phyloP scores from a whole-genome alignment of 139 green algal genomes.

The Coelastrella sp. region DNA sequence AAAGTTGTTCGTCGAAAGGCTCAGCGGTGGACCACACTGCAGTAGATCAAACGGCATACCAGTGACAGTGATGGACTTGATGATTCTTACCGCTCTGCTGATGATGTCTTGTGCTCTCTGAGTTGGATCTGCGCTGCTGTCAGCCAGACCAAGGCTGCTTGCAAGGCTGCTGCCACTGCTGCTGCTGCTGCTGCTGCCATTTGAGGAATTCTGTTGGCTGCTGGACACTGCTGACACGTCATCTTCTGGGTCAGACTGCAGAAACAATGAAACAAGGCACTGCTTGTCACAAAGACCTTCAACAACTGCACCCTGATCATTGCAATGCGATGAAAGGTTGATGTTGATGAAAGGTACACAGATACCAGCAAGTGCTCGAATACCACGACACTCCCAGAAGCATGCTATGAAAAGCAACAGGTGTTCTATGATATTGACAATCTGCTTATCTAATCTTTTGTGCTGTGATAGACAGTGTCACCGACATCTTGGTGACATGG shows the following conservation, averaged over 20 bases:
- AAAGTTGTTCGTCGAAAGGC: too few relatives aligned
- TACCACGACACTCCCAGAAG: too few relatives aligned
- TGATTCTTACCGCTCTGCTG: slow-evolving; percentile 51
- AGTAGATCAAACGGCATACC: neutral
- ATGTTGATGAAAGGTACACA: too few relatives aligned
- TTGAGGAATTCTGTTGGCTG: neutral
- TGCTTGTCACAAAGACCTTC: neutral
- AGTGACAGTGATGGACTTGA: neutral
- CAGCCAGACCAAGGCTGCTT: neutral
- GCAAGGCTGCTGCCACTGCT: slow-evolving; percentile 41
- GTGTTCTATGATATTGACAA: neutral
- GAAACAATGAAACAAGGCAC: neutral
- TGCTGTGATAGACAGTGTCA: too few relatives aligned
- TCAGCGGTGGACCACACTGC: neutral
- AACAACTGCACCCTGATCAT: too few relatives aligned
- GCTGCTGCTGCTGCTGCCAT: slow-evolving; percentile 21
- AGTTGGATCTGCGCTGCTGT: slow-evolving; percentile 16
- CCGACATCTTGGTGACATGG: neutral
- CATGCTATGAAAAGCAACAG: neutral
- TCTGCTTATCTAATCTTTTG: too few relatives aligned
- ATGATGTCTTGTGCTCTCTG: slow-evolving; percentile 57
- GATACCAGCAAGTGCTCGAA: too few relatives aligned
- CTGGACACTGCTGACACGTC: neutral
- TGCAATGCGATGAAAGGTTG: too few relatives aligned
- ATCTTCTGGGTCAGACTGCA: neutral